Conservation (phyloP, 2,329 filamentous ascomycete species). For the Metarhizium anisopliae region DNA sequence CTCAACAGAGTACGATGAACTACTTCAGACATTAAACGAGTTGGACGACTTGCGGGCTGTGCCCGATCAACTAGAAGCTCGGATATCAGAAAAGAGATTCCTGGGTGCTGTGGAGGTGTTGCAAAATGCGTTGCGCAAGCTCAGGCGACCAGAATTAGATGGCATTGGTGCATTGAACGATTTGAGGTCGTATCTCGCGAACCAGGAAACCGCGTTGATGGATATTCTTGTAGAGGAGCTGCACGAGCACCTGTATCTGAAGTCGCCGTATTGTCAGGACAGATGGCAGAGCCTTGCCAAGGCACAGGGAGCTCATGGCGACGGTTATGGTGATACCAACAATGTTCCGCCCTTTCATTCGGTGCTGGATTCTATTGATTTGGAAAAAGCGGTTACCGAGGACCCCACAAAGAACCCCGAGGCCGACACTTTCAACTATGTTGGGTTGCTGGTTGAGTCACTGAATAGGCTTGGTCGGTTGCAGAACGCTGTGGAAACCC, state of each 20-base stretch:
- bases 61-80: slow-evolving; percentile 85
- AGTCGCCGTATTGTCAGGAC: slow-evolving; percentile 94
- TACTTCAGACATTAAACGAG: slow-evolving; percentile 73
- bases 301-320: slow-evolving; percentile 47
- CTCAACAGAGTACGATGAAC: slow-evolving; percentile 83
- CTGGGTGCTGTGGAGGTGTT: slow-evolving; percentile 86
- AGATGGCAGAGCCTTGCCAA: slow-evolving; percentile 81
- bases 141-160: slow-evolving; percentile 82
- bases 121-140: slow-evolving; percentile 74
- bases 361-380: slow-evolving; percentile 52
- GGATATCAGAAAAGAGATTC: slow-evolving; percentile 94
- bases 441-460: slow-evolving; percentile 77
- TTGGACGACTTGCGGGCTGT: slow-evolving; percentile 83
- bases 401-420: slow-evolving; percentile 91
- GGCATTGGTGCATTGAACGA: slow-evolving; percentile 84
- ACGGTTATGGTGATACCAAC: slow-evolving; percentile 36
- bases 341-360: slow-evolving; percentile 46
- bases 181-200: slow-evolving; percentile 76
- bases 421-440: slow-evolving; percentile 89
- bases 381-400: slow-evolving; percentile 59
- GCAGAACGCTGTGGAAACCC: slow-evolving; percentile 76
- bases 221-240: slow-evolving; percentile 96
- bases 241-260: slow-evolving; percentile 93
- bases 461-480: slow-evolving; percentile 82
- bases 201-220: slow-evolving; percentile 84